Evolutionary conservation across 2,329 filamentous ascomycete genomes (phyloP), one percentile per base, ranked within the genome.

Genomic region (Rutstroemia sp.): DNA sequence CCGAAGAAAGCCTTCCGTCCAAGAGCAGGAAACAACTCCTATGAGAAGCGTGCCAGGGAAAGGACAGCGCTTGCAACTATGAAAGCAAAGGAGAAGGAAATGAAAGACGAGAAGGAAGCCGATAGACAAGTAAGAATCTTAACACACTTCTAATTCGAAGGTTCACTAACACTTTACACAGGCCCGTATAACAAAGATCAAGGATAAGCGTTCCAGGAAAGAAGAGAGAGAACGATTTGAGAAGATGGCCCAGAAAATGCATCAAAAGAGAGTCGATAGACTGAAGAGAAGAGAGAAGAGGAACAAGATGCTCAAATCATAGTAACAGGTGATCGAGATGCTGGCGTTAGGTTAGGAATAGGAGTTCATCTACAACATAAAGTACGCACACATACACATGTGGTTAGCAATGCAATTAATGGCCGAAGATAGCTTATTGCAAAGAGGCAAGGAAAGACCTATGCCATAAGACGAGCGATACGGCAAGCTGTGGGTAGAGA

Each of bases 171-270:
- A 37, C 41, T 21, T 48, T 9, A 41, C 62, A 54, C 68, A 96
- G 89, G 79, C 81, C 69, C 85, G 85, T 64, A 83, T 94, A 54
- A 81, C 92, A 68, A 80, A 80, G 10, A 88, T 97, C 69, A 92
- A 88, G 68, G 90, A 95, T 62, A 92, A 87, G 73, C 82, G 90
- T 64, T 87, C 84, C 19, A 88, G 86, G 52, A 97, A 96, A 79
- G 92, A 90, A 67, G 94, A 97, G 77, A 91, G 88, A 73, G 90
- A 92, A 68, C 80, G 92, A 64, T 97, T 92, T 70, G 90, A 91
- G 72, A 90, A 92, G 77, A 83, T 99, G 83, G 92, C 91, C 19
- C 90, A 91, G 75, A 97, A 94, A 77, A 97, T 99, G 94, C 92
- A 97, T 76, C 85, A 83, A 74, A 97, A 96, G 80, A 81, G 92